Conservation (phyloP, 2,329 filamentous ascomycete species). For the Fusarium gaditjirri region DNA sequence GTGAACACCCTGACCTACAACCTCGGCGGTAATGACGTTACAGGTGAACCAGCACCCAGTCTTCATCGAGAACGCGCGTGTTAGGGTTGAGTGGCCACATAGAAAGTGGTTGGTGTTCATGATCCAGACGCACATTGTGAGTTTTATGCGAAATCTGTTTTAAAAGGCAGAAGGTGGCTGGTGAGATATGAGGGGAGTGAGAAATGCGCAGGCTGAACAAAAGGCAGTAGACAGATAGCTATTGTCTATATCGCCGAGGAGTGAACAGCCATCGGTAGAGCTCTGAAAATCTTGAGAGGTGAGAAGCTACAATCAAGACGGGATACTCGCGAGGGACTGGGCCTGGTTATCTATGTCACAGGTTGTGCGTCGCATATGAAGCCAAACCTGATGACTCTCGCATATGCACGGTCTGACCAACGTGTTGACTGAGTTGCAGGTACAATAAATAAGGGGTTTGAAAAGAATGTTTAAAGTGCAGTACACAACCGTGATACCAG, state of each 20-base stretch:
- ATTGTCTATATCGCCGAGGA: not conserved
- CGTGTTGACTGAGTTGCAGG: not conserved
- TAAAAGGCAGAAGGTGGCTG: fast-evolving
- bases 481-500: not conserved
- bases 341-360: not conserved
- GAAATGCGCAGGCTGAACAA: not conserved
- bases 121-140: not conserved
- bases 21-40: not conserved
- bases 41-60: conserved; percentile 2
- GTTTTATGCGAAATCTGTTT: fast-evolving
- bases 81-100: not conserved
- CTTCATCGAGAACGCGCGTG: not conserved
- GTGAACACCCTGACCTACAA: not conserved
- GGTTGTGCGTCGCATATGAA: fast-evolving
- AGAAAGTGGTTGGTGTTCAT: not conserved
- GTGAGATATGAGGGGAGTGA: not conserved
- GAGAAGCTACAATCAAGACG: not conserved
- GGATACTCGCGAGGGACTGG: fast-evolving
- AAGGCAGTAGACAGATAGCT: too few relatives aligned
- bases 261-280: not conserved
- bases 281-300: not conserved
- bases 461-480: not conserved
- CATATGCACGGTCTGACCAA: not conserved
- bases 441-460: not conserved
- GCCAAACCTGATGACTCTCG: not conserved